Base-by-base conservation (phyloP, 2,329 filamentous ascomycete genomes). In the Fusarium sp. region DNA sequence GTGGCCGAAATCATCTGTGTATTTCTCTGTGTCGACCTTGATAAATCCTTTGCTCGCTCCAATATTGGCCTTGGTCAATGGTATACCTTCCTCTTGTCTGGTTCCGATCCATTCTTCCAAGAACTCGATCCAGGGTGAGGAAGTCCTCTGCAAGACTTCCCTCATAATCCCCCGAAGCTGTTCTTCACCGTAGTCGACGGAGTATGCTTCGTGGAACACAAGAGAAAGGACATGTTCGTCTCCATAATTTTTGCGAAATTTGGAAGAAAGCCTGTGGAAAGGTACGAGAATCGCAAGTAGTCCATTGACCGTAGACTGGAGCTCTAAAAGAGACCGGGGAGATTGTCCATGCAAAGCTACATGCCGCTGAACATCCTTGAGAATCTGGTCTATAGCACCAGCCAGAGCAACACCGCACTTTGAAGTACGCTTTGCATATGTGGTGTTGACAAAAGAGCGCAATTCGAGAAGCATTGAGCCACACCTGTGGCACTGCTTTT, bases 91-190 rank as follows among this genome's bases (percentile, higher is more conserved):
- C 68, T 91, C 88, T 4, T 82, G 79, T 62, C 82, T 84, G 13
- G 92, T 84, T 0, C 93, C 93, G 62, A 94, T 87, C 92, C 92
- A 96, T 72, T 90, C 88, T 68, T 90, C 86, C 9, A 91, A 82
- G 51, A 90, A 85, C 52, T 88, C 84, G 10, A 92, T 80, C 87
- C 90, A 94, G 1, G 91, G 91, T 27, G 79, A 78, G 2, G 88
- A 88, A 2, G 90, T 87, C 39, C 85, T 82, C 44, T 83, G 81
- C 17, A 96, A 77, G 1, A 95, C 83, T 64, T 93, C 88, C 17
- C 89, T 85, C 73, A 93, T 85, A 32, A 92, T 84, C 22, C 86
- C 83, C 20, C 87, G 85, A 22, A 94, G 78, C 59, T 88, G 85
- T 14, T 82, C 81, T 49, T 88, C 87, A 32, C 85, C 84, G 67